Percentiles rank a stretch among this genome's conserved stretches.
Evolutionary conservation across 805 yeast genomes (phyloP).

Genomic region (Sugiyamaella valdiviana): DNA sequence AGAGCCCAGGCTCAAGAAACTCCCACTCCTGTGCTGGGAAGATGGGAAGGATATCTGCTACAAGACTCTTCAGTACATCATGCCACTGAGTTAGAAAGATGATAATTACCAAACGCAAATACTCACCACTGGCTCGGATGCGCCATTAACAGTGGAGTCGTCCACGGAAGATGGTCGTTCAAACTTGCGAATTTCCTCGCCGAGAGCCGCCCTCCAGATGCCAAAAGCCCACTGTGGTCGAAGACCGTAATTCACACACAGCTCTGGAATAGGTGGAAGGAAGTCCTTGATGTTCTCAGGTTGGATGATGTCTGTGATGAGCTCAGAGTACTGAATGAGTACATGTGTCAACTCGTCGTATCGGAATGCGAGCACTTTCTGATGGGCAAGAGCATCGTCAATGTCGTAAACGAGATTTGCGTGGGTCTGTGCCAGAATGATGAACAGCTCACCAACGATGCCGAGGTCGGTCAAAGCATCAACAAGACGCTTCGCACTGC

Average conservation of each 20-base stretch:
- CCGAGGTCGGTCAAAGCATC: constrained; percentile 36
- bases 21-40: constrained; percentile 26
- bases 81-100: constrained; percentile 38
- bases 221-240: constrained; percentile 61
- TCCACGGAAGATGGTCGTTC: constrained; percentile 17
- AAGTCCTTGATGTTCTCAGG: constrained; percentile 18
- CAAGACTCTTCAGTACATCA: constrained; percentile 34
- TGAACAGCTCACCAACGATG: constrained; percentile 56
- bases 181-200: constrained; percentile 29
- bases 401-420: constrained; percentile 34
- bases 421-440: constrained; percentile 50
- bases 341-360: constrained; percentile 67
- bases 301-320: constrained; percentile 47
- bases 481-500: constrained; percentile 48
- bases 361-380: constrained; percentile 65
- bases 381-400: constrained; percentile 39
- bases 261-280: constrained; percentile 16
- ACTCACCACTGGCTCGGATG: constrained; percentile 48
- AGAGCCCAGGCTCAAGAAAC: constrained; percentile 38
- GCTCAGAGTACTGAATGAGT: constrained; percentile 57
- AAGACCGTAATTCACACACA: constrained; percentile 27
- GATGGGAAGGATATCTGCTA: constrained; percentile 26
- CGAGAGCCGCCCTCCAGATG: constrained; percentile 52
- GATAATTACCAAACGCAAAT: constrained; percentile 15
- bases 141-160: constrained; percentile 44